Percentiles rank a stretch among this genome's conserved stretches.
These are phyloP conservation scores for Miamiensis avidus DNA, from an alignment of 169 alveolate genomes.

Conservation along the genomic window DNA sequence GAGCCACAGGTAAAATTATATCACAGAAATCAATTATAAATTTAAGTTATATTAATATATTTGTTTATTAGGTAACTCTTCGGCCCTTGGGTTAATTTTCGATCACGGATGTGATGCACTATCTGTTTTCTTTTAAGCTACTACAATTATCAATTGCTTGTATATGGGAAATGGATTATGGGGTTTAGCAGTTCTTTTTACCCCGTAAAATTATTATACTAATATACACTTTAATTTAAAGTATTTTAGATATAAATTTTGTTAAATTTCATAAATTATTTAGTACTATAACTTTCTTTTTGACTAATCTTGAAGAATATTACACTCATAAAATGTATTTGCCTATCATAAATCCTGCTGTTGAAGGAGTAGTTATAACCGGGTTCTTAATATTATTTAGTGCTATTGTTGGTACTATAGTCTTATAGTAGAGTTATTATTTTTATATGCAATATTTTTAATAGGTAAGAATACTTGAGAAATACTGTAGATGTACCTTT, in stretches of 20 bases:
- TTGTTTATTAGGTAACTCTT: conserved; percentile 2
- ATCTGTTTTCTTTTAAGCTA: conserved; percentile 8
- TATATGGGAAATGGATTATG: not conserved
- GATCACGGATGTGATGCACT: conserved; percentile 26
- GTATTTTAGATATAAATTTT: too few relatives aligned
- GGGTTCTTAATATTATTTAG: not conserved
- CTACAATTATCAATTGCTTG: conserved; percentile 6
- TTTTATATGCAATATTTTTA: too few relatives aligned
- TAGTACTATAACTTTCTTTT: not conserved
- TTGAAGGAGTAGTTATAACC: conserved; percentile 26
- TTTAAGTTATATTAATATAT: not conserved
- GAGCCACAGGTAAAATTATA: conserved; percentile 16
- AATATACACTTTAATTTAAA: too few relatives aligned
- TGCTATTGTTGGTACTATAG: not conserved
- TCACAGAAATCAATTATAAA: too few relatives aligned
- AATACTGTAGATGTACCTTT: too few relatives aligned
- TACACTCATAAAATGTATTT: conserved; percentile 44
- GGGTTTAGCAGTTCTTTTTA: not conserved
- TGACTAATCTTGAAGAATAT: conserved; percentile 16
- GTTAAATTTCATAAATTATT: too few relatives aligned
- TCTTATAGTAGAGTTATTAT: too few relatives aligned
- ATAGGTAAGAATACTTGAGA: too few relatives aligned
- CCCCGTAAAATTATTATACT: not conserved
- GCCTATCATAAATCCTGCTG: conserved; percentile 41
- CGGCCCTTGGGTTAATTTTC: conserved; percentile 20